These are phyloP conservation scores for Fragaria ananassa DNA, from an alignment of 306 rosid genomes.

Conservation along the genomic window DNA sequence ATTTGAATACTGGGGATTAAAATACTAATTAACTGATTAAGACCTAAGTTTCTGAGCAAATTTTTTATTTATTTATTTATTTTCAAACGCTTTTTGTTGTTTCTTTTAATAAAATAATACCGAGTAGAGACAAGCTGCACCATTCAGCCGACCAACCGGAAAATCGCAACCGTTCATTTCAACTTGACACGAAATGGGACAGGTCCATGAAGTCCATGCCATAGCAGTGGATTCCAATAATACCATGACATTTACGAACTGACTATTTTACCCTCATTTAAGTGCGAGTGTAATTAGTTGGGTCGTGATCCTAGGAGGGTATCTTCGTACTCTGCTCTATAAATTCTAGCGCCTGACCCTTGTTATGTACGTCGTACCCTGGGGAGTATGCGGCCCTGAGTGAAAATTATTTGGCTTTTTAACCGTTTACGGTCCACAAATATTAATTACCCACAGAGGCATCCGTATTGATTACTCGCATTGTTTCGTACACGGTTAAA, in stretches of 20 bases:
- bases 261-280: slow-evolving; percentile 26
- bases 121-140: slow-evolving; percentile 32
- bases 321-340: slow-evolving; percentile 14
- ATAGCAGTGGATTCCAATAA: slow-evolving; percentile 40
- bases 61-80: background rate
- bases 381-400: background rate
- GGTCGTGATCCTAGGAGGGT: background rate
- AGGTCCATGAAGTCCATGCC: slow-evolving; percentile 41
- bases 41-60: slow-evolving; percentile 28
- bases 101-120: slow-evolving; percentile 11
- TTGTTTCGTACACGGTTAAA: slow-evolving; percentile 36
- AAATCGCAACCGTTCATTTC: slow-evolving; percentile 29
- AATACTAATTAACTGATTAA: slow-evolving; percentile 18
- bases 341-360: background rate
- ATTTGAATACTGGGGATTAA: background rate
- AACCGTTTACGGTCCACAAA: background rate
- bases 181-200: slow-evolving; percentile 37
- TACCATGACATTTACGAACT: slow-evolving; percentile 31
- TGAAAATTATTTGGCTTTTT: background rate
- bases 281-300: no score
- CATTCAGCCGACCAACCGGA: slow-evolving; percentile 31
- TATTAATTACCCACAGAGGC: background rate
- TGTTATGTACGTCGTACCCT: slow-evolving; percentile 23
- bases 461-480: slow-evolving; percentile 3
- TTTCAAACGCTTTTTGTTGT: slow-evolving; percentile 14